phyloP scores from a whole-genome alignment of 2,329 filamentous ascomycete species.

The Paraphaeosphaeria sporulosa region DNA sequence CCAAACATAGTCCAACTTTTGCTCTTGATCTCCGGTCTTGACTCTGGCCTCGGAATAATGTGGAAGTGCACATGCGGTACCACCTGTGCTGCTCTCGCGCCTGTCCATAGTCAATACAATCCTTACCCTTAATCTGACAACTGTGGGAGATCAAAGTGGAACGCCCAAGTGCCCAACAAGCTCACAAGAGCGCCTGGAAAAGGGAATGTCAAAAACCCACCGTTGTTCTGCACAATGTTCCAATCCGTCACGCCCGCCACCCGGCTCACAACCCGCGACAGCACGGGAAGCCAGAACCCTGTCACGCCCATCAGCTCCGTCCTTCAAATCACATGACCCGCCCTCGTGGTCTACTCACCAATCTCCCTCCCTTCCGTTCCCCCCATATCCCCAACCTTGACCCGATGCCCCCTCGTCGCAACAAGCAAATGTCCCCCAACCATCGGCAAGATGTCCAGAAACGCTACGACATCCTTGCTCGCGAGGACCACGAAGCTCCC shows the following conservation, averaged over 20 bases:
- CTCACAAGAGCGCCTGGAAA: neutral
- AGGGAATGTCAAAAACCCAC: slow-evolving; percentile 42
- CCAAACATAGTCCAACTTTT: slow-evolving; percentile 87
- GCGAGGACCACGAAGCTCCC: slow-evolving; percentile 73
- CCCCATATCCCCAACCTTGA: slow-evolving; percentile 77
- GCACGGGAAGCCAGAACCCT: slow-evolving; percentile 69
- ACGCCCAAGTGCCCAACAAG: neutral
- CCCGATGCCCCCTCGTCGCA: slow-evolving; percentile 77
- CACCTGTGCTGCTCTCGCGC: slow-evolving; percentile 86
- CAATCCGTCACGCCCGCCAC: slow-evolving; percentile 81
- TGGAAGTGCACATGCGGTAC: slow-evolving; percentile 96
- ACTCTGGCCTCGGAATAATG: slow-evolving; percentile 79
- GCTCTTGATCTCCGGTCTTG: slow-evolving; percentile 59
- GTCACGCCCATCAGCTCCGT: neutral
- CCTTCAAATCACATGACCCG: neutral
- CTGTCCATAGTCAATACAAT: slow-evolving; percentile 41
- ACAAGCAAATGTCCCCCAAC: slow-evolving; percentile 84
- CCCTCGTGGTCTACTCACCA: slow-evolving; percentile 54
- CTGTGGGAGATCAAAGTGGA: too few species aligned
- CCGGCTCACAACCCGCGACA: slow-evolving; percentile 74
- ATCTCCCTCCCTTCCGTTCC: slow-evolving; percentile 71
- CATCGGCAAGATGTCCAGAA: slow-evolving; percentile 92
- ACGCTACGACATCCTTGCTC: slow-evolving; percentile 79
- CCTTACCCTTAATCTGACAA: too few species aligned
- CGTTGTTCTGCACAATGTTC: slow-evolving; percentile 98